Conservation (phyloP, 805 yeast genomes). For the Candida jianshihensis region DNA sequence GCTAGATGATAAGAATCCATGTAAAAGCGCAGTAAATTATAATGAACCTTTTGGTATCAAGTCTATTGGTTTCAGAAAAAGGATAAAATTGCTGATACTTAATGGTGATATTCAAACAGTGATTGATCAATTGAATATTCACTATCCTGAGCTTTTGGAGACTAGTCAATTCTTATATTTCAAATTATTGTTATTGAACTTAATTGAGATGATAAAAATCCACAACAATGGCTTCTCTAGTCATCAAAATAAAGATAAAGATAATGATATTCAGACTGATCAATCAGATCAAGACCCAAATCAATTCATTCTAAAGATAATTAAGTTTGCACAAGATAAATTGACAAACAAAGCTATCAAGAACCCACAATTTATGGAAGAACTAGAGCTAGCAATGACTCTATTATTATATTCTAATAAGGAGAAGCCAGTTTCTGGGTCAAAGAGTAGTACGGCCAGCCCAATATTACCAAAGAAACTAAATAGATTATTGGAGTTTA, state of each 20-base stretch:
- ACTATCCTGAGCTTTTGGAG: conserved; percentile 62
- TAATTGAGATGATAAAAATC: conserved; percentile 72
- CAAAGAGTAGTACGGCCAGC: no score
- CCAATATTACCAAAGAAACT: conserved; percentile 51
- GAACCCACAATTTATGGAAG: conserved; percentile 53
- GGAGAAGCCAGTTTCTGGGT: not conserved
- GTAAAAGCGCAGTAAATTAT: no score
- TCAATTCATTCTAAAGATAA: conserved; percentile 44
- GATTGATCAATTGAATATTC: conserved; percentile 46
- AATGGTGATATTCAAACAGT: conserved; percentile 57
- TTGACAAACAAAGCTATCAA: conserved; percentile 55
- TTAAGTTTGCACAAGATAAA: conserved; percentile 54
- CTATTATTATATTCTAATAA: conserved; percentile 46
- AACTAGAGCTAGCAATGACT: conserved; percentile 80
- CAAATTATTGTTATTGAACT: conserved; percentile 59
- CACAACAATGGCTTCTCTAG: no score
- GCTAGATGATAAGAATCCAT: conserved; percentile 19
- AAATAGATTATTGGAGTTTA: conserved; percentile 47
- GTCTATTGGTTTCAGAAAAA: conserved; percentile 45
- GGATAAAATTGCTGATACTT: conserved; percentile 46
- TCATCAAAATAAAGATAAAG: no score
- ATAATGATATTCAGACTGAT: no score
- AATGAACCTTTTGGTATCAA: conserved; percentile 35
- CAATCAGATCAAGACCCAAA: conserved; percentile 28
- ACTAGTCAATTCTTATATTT: conserved; percentile 61